phyloP scores from a whole-genome alignment of 2,329 filamentous ascomycete species.

The Rhexocercosporidium sp. region DNA sequence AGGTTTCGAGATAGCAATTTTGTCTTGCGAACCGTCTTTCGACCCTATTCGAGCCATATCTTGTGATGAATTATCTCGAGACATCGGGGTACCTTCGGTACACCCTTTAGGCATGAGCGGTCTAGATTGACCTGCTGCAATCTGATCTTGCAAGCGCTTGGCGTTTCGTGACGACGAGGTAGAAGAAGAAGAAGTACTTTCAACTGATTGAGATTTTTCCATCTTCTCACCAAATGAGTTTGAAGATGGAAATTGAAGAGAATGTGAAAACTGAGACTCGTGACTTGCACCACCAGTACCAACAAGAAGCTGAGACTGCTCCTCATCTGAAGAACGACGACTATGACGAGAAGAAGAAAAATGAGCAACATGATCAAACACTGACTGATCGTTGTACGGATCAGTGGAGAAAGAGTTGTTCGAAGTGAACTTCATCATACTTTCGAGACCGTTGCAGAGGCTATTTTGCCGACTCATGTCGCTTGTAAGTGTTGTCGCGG shows the following conservation, averaged over 20 bases:
- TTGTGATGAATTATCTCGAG: conserved; percentile 39
- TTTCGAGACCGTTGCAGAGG: conserved; percentile 41
- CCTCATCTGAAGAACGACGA: conserved; percentile 40
- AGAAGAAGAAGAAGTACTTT: conserved; percentile 40
- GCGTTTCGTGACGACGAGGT: conserved; percentile 40
- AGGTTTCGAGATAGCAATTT: conserved; percentile 41
- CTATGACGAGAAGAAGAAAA: conserved; percentile 36
- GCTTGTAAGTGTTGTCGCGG: conserved; percentile 40
- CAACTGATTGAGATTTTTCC: conserved; percentile 42
- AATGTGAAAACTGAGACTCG: conserved; percentile 40
- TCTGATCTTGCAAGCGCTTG: conserved; percentile 40
- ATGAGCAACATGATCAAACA: conserved; percentile 36
- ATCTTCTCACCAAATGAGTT: conserved; percentile 39
- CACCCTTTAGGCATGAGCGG: conserved; percentile 41
- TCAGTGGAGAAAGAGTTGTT: conserved; percentile 39
- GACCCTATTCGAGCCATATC: conserved; percentile 38
- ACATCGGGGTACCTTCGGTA: conserved; percentile 37
- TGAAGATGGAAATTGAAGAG: conserved; percentile 38
- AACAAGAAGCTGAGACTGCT: conserved; percentile 41
- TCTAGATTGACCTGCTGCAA: conserved; percentile 37
- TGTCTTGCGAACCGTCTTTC: conserved; percentile 41
- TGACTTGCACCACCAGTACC: conserved; percentile 42
- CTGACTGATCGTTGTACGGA: conserved; percentile 36
- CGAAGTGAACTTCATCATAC: conserved; percentile 43
- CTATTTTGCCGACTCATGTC: conserved; percentile 43